Evolutionary conservation across 345 rosid species (phyloP).

Genomic region (Gossypium stocksii): DNA sequence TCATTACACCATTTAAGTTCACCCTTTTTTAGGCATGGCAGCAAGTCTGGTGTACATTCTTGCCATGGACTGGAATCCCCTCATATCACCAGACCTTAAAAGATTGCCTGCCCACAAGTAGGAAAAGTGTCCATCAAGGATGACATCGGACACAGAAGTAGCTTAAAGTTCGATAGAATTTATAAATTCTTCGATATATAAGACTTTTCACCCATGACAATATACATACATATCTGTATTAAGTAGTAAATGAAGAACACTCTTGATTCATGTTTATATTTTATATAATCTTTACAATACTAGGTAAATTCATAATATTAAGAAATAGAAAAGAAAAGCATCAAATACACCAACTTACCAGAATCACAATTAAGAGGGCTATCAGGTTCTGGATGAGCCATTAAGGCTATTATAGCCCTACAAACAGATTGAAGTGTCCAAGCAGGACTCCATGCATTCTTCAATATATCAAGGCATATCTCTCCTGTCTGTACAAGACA

Average conservation of each 20-base stretch:
- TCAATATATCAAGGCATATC: slow-evolving; percentile 94
- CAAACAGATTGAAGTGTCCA: slow-evolving; percentile 99
- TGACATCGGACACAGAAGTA: background rate
- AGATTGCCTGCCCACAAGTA: slow-evolving; percentile 61
- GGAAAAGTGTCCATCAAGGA: background rate
- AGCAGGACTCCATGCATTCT: slow-evolving; percentile 99
- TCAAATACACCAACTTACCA: slow-evolving; percentile 37
- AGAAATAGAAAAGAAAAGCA: slow-evolving; percentile 2
- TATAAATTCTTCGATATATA: background rate
- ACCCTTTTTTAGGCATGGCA: slow-evolving; percentile 90
- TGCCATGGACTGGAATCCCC: slow-evolving; percentile 97
- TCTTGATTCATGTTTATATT: background rate
- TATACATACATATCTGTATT: background rate
- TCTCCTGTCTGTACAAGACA: slow-evolving; percentile 68
- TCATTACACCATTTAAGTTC: slow-evolving; percentile 26
- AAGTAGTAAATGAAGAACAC: background rate
- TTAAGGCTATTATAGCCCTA: slow-evolving; percentile 92
- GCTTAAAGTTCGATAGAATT: background rate
- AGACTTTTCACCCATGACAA: background rate
- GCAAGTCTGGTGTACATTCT: slow-evolving; percentile 89
- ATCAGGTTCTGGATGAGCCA: slow-evolving; percentile 97
- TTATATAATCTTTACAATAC: background rate
- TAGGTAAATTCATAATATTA: background rate
- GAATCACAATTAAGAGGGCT: slow-evolving; percentile 98
- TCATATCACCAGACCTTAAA: slow-evolving; percentile 77